Evolutionary conservation across 148 eudicot genomes (phyloP), one percentile per base, ranked within the genome.

Genomic region (Chenopodium album): DNA sequence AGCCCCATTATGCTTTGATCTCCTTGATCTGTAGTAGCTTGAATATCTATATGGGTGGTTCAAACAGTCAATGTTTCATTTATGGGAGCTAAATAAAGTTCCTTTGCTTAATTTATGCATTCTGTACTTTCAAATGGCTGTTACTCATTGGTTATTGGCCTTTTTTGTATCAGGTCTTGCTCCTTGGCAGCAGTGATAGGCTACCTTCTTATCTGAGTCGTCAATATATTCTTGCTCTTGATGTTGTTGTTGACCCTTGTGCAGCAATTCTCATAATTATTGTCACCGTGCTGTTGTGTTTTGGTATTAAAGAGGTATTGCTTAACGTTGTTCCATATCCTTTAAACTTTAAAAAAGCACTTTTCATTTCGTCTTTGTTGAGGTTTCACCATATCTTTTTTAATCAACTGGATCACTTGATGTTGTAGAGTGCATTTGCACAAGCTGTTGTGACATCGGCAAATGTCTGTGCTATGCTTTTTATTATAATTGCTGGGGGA

Each of bases 221-320:
- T 32, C 97, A 90, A 14, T 70, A 88, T 80, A 78, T 96, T 76
- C 93, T 97, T 75, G 87, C 89, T 70, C 86, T 96, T 87, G 91
- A 82, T 78, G 76, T 96, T 71, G 85, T 86, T 75, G 92, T 96
- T 67, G 99, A 96, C 66, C 99, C 99, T 62, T 96, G 99, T 89
- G 99, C 99, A 34, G 95, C 95, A 67, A 69, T 94, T 62, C 85
- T 96, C 37, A 91, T 92, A 79, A 78, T 91, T 54, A 75, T 92
- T 84, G 97, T 91, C 84, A 92, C 99, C 20, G 89, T 87, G 66
- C 97, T 96, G 59, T 85, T 96, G 75, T 94, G 98, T 84, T 87
- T 92, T 28, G 99, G 99, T 76, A 96, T 96, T 87, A 96, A 96
- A 85, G 99, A 96, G 99, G 99, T 96, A 85, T 22, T 48, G 65